Conservation (phyloP, 2,329 filamentous ascomycete species). For the Colletotrichum lentis region DNA sequence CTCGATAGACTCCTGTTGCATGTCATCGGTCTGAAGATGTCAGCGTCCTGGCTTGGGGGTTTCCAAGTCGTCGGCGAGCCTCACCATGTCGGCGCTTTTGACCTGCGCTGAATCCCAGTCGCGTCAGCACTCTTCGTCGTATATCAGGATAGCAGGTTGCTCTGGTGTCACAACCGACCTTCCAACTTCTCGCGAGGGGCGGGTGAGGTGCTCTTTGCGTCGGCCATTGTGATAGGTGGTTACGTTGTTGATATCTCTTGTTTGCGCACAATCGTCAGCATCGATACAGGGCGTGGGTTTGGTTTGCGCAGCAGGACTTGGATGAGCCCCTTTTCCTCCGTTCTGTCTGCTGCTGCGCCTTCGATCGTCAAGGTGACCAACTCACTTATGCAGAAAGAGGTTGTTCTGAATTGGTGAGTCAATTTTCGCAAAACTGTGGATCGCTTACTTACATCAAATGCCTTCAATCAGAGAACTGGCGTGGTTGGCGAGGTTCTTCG, state of each 20-base stretch:
- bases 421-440: background rate
- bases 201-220: conserved; percentile 51
- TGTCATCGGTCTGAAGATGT: conserved; percentile 81
- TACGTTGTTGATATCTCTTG: background rate
- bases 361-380: background rate
- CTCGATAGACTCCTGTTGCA: conserved; percentile 95
- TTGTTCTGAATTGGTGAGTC: background rate
- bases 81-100: conserved; percentile 98
- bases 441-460: conserved; percentile 10
- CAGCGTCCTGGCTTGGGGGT: conserved; percentile 41
- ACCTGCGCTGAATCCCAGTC: conserved; percentile 76
- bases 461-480: conserved; percentile 1
- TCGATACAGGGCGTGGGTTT: background rate
- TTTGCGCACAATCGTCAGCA: conserved; percentile 13
- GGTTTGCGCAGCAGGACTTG: conserved; percentile 1
- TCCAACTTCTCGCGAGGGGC: conserved; percentile 78
- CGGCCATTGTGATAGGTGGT: conserved; percentile 47
- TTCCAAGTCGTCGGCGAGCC: conserved; percentile 40
- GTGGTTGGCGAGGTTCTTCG: conserved; percentile 1
- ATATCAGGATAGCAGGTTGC: conserved; percentile 6
- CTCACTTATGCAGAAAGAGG: conserved; percentile 18
- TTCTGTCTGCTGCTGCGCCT: conserved; percentile 10
- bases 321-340: conserved; percentile 20
- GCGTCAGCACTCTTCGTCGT: conserved; percentile 19
- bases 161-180: conserved; percentile 56